Base-by-base conservation (phyloP, 1,139 yeast genomes). In the Suzukiozyma palmioleophila region DNA sequence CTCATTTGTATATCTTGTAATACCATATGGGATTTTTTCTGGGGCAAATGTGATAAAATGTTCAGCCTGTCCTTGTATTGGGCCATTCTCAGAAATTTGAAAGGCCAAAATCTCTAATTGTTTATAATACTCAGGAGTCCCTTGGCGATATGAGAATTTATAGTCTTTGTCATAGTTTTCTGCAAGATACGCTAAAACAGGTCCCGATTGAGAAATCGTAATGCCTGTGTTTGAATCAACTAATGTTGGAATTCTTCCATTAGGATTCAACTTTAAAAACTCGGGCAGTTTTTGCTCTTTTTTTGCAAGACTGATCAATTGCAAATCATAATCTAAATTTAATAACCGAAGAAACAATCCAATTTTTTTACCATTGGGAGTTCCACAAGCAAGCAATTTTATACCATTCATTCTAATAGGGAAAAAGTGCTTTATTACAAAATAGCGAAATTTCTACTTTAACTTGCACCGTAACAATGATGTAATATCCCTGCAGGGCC, bases 291-390 rank as follows among this genome's bases (percentile, higher is more conserved):
- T 52, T 26, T 56, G 40, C 38, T 39, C 37, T 8, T 14, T 12
- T 3, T 36, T 39, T 8, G 30, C 8, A 24, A 50, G 35, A 32
- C 40, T 43, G 11, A 50, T 26, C 8, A 5, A 18, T 13, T 32
- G 26, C 14, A 36, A 32, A 1, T 48, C 42, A 33, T 45, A 49
- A 13, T 39, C 30, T 18, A 48, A 35, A 6, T 38, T 33, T 24
- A 50, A 41, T 18, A 43, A 28, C 26, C 44, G 48, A 24, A 50
- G 41, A 10, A 37, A 43, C 16, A 43, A 37, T 28, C 47, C 21
- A 13, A 48, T 37, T 37, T 48, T 49, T 40, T 32, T 32, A 9
- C 52, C 52, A 37, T 48, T 50, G 24, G 51, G 49, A 22, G 54
- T 44, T 32, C 40, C 42, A 32, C 38, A 39, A 30, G 50, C 39